phyloP scores from a whole-genome alignment of 805 yeast species.

The Cyberlindnera lachancei region DNA sequence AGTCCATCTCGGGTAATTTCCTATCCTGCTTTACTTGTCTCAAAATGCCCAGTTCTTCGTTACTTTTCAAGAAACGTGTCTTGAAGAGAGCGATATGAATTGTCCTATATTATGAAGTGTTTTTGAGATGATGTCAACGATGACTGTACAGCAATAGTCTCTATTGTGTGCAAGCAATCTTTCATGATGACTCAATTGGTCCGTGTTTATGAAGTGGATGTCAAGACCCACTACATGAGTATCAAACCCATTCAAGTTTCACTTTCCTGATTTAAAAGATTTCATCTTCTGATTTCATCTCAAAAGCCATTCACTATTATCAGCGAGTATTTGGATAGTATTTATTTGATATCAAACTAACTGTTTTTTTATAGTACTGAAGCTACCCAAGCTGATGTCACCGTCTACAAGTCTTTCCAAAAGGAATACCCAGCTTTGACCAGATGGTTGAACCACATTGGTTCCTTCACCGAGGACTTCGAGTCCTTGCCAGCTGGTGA shows the following conservation, averaged over 20 bases:
- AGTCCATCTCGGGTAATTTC: slow-evolving; percentile 33
- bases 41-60: too few relatives aligned
- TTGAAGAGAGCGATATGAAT: too few relatives aligned
- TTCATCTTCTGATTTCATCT: too few relatives aligned
- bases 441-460: slow-evolving; percentile 99
- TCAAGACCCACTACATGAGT: slow-evolving; percentile 96
- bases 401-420: slow-evolving; percentile 92
- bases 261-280: slow-evolving; percentile 38
- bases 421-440: slow-evolving; percentile 85
- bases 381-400: slow-evolving; percentile 93
- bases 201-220: slow-evolving; percentile 95
- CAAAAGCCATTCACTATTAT: too few relatives aligned
- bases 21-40: neutral
- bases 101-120: neutral
- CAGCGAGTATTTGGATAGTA: too few relatives aligned
- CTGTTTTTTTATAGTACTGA: slow-evolving; percentile 47
- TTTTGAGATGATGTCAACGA: neutral
- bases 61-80: too few relatives aligned
- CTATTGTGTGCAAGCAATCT: too few relatives aligned
- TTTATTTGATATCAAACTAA: neutral
- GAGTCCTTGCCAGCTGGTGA: slow-evolving; percentile 71
- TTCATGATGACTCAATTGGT: slow-evolving; percentile 76
- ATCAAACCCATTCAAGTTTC: slow-evolving; percentile 45
- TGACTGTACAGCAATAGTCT: neutral
- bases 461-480: slow-evolving; percentile 85